Evolutionary conservation across 257 asterid species (phyloP).

Genomic region (Solanum gandarillasii): DNA sequence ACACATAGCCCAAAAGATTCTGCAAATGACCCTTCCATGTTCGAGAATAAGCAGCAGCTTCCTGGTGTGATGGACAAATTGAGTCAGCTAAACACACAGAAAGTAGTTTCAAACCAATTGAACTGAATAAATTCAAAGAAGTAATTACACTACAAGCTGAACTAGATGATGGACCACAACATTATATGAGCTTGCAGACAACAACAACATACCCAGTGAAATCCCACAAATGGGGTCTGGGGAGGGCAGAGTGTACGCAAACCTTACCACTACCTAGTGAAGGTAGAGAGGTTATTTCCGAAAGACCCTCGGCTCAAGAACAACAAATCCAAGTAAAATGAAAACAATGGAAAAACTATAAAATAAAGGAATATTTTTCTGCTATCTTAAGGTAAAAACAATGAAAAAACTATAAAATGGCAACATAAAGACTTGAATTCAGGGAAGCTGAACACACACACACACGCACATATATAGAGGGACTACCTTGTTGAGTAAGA

Average conservation of each 20-base stretch:
- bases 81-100: background rate
- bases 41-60: conserved; percentile 99
- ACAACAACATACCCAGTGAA: background rate
- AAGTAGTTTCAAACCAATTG: background rate
- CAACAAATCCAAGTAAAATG: background rate
- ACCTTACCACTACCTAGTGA: background rate
- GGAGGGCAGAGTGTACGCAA: background rate
- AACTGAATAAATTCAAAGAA: background rate
- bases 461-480: background rate
- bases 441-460: background rate
- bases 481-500: background rate
- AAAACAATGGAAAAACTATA: background rate
- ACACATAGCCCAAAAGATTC: conserved; percentile 92
- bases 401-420: background rate
- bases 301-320: background rate
- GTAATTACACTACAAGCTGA: background rate
- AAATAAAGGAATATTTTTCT: background rate
- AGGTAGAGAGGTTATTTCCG: background rate
- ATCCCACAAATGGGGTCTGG: background rate
- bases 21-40: conserved; percentile 99
- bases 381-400: background rate
- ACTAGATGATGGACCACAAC: background rate
- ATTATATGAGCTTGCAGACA: background rate
- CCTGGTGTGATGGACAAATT: conserved; percentile 32
- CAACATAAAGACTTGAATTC: background rate